Base-by-base conservation (phyloP, 257 asterid species). In the Ehretia macrophylla region DNA sequence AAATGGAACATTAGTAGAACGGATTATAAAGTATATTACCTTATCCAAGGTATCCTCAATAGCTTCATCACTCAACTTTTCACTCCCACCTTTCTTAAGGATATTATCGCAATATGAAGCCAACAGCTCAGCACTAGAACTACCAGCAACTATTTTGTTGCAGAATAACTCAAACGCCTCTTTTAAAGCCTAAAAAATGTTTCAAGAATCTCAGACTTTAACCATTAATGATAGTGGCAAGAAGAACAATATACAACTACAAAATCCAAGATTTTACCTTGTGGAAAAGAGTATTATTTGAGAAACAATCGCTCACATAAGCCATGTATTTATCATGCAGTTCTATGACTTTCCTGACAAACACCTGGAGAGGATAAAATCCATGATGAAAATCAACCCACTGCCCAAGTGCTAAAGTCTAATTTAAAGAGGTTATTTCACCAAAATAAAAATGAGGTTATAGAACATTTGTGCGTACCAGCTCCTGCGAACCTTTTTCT, bases 131-230 rank as follows among this genome's bases (percentile, higher is more conserved):
- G 87, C 83, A 57, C 66, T 63, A 6, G 92, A 67, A 54, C 61
- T 55, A 17, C 85, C 83, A 11, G 76, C 71, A 54, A 79, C 72
- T 19, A 14, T 9, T 50, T 79, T 75, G 65, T 82, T 85, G 72
- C 86, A 82, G 54, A 82, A 82, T 49, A 62, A 67, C 63, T 75
- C 89, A 57, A 85, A 85, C 18, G 87, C 87, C 48, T 82, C 82
- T 62, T 71, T 77, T 32, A 85, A 53, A 20, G 81, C 81, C 88
- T 81, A 62, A 9, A 77, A 42, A 27, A 32, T 51, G 9, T 51
- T 10, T 17, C 49, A 35, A 20, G 27, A 51, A 8, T 40, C 52
- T 52, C 46, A 65, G 39, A 20, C 56, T 11, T n/a, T n/a, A 46
- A 55, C 56, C 55, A 60, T 32, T 21, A 45, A 12, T 42, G 14